Conservation (phyloP, 2,329 filamentous ascomycete genomes). For the Metarhizium anisopliae region DNA sequence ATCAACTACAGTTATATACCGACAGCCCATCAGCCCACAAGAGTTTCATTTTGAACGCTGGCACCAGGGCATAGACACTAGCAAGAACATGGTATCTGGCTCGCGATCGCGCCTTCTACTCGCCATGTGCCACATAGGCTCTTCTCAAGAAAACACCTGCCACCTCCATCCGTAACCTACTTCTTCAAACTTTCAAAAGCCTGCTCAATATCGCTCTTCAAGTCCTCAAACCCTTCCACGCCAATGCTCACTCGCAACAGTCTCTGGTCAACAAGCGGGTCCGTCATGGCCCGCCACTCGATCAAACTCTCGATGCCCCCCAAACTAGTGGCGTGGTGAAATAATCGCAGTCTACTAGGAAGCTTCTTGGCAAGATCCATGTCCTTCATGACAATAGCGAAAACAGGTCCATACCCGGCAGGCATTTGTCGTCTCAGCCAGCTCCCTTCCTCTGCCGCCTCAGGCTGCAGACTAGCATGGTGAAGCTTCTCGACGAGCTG, state of each 20-base stretch:
- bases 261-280: conserved; percentile 59
- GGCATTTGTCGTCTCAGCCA: conserved; percentile 91
- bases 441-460: conserved; percentile 42
- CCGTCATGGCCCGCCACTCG: conserved; percentile 91
- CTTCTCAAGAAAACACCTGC: too few species aligned
- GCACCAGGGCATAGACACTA: too few species aligned
- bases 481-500: conserved; percentile 51
- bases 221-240: conserved; percentile 77
- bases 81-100: too few species aligned
- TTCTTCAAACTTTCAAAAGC: conserved; percentile 50
- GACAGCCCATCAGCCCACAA: too few species aligned
- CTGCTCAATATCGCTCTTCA: conserved; percentile 63
- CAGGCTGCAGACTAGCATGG: conserved; percentile 73
- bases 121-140: too few species aligned
- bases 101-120: too few species aligned
- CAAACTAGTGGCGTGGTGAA: conserved; percentile 90
- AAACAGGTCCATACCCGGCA: conserved; percentile 81
- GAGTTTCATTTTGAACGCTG: too few species aligned
- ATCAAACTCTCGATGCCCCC: conserved; percentile 93
- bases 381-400: conserved; percentile 59
- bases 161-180: background rate
- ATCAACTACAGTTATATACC: too few species aligned
- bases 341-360: conserved; percentile 70
- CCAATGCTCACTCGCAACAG: conserved; percentile 79
- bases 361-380: conserved; percentile 54